Evolutionary conservation across 768 basidiomycete genomes (phyloP).

Genomic region (Tephrocybe sp.): DNA sequence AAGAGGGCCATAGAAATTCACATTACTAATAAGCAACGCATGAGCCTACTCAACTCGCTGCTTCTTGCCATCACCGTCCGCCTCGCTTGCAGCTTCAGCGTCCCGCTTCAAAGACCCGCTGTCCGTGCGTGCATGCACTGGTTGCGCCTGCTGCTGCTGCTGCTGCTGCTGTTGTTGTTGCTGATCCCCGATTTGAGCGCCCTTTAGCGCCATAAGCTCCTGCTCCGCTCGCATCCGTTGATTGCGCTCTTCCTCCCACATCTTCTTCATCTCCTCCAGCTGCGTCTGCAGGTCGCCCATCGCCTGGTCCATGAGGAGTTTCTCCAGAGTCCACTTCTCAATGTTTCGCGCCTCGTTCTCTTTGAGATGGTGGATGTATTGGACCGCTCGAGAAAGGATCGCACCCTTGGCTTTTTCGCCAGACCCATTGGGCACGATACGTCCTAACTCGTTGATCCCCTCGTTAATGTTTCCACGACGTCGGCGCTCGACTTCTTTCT

Average conservation of each 20-base stretch:
- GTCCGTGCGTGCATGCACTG: constrained; percentile 12
- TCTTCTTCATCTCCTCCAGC: constrained; percentile 76
- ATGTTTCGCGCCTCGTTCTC: constrained; percentile 90
- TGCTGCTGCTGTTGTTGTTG: constrained; percentile 4
- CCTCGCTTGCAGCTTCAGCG: constrained; percentile 9
- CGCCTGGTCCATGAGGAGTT: constrained; percentile 88
- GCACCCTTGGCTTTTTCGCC: constrained; percentile 91
- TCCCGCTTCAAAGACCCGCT: constrained; percentile 17
- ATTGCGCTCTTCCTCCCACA: constrained; percentile 78
- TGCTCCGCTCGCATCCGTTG: constrained; percentile 58
- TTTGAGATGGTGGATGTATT: constrained; percentile 90
- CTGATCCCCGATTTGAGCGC: not conserved
- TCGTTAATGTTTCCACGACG: constrained; percentile 96
- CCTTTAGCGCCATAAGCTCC: constrained; percentile 42
- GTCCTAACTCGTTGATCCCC: constrained; percentile 89
- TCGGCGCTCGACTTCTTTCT: constrained; percentile 99
- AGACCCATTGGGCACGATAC: constrained; percentile 84
- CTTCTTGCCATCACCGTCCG: constrained; percentile 28
- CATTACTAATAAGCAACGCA: not conserved
- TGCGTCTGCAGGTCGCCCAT: constrained; percentile 86
- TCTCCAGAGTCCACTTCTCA: constrained; percentile 93
- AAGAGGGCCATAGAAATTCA: not conserved
- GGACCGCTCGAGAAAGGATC: constrained; percentile 83
- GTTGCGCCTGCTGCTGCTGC: constrained; percentile 8
- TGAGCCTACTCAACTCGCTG: constrained; percentile 38